Conservation (phyloP, 2,329 filamentous ascomycete genomes). For the Diaporthe ampelina region DNA sequence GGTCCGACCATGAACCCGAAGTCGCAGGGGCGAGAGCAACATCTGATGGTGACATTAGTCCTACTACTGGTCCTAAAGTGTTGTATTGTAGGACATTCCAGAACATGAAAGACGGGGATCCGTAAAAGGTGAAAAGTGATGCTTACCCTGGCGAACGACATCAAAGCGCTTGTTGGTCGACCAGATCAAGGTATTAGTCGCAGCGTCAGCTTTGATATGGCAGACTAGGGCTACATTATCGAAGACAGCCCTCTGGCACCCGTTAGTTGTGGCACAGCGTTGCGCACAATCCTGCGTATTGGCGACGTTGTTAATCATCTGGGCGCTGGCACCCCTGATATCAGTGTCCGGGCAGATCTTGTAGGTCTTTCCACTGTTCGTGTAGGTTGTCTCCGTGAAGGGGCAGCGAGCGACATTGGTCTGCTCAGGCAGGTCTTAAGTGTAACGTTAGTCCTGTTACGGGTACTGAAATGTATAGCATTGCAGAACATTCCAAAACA, state of each 20-base stretch:
- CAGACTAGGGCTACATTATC: conserved; percentile 14
- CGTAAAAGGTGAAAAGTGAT: too few species aligned
- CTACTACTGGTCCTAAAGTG: too few species aligned
- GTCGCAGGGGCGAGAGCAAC: conserved; percentile 42
- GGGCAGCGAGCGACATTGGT: conserved; percentile 31
- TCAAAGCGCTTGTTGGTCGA: conserved; percentile 32
- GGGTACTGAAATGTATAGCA: too few species aligned
- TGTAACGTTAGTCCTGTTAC: too few species aligned
- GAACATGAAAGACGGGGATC: too few species aligned
- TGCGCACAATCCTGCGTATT: conserved; percentile 29
- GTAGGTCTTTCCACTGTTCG: conserved; percentile 8
- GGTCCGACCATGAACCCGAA: conserved; percentile 46
- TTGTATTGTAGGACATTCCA: too few species aligned
- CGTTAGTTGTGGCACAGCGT: conserved; percentile 21
- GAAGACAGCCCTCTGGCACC: conserved; percentile 25
- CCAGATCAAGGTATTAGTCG: conserved; percentile 33
- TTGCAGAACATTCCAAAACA: too few species aligned
- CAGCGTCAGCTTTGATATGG: conserved; percentile 32
- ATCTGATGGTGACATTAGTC: not conserved
- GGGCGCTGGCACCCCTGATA: conserved; percentile 6
- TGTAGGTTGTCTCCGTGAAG: conserved; percentile 20
- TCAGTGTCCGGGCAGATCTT: conserved; percentile 30
- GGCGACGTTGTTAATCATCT: conserved; percentile 28
- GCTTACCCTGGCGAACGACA: conserved; percentile 12
- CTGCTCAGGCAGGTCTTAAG: conserved; percentile 6